phyloP scores from a whole-genome alignment of 169 alveolate species.

The Plasmodium yoelii region DNA sequence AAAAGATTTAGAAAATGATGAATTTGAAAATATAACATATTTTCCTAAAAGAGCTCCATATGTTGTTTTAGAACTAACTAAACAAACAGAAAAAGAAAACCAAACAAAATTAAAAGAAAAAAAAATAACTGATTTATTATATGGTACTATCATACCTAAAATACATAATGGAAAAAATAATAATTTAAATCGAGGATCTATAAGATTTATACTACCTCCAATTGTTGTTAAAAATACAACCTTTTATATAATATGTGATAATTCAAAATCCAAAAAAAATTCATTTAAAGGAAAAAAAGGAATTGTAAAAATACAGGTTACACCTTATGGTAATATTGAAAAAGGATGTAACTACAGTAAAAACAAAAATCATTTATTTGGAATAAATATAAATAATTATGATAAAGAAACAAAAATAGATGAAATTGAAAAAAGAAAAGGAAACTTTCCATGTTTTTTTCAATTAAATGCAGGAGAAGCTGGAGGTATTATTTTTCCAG shows the following conservation, averaged over 20 bases:
- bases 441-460: slow-evolving; percentile 23
- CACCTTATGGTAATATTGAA: slow-evolving; percentile 42
- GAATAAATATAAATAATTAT: not conserved
- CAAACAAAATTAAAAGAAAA: slow-evolving; percentile 28
- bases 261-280: slow-evolving; percentile 8
- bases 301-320: slow-evolving; percentile 9
- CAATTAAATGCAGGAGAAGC: slow-evolving; percentile 48
- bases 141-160: slow-evolving; percentile 30
- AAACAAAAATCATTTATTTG: not conserved
- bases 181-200: slow-evolving; percentile 15
- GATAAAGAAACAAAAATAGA: not conserved
- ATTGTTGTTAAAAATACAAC: slow-evolving; percentile 2
- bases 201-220: slow-evolving; percentile 51
- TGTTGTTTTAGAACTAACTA: slow-evolving; percentile 4
- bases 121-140: slow-evolving; percentile 12
- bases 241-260: slow-evolving; percentile 49
- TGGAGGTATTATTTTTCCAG: slow-evolving; percentile 65
- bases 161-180: slow-evolving; percentile 6
- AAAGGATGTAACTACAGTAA: slow-evolving; percentile 41
- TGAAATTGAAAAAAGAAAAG: not conserved
- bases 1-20: not conserved
- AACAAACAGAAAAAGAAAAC: not conserved
- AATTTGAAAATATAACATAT: slow-evolving; percentile 5
- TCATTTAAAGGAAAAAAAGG: slow-evolving; percentile 33
- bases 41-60: slow-evolving; percentile 62